Conservation (phyloP, 139 green algal genomes). For the Tetratostichococcus sp. region DNA sequence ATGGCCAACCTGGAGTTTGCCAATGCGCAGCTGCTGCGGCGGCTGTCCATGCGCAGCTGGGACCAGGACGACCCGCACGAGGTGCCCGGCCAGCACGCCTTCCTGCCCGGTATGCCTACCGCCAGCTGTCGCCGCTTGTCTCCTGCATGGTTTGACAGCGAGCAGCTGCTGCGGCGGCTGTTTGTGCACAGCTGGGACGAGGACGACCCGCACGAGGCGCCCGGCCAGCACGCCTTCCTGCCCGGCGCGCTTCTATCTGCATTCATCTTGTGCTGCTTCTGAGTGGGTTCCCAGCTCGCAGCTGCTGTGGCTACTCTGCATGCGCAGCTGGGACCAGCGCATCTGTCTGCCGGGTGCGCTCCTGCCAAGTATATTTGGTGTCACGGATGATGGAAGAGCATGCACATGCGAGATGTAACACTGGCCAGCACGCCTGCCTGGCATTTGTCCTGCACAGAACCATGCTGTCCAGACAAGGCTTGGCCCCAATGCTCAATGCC, state of each 20-base stretch:
- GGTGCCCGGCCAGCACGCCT: conserved; percentile 49
- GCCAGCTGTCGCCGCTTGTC: no score
- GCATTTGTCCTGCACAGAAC: no score
- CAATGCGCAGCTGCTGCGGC: conserved; percentile 64
- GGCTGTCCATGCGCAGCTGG: conserved; percentile 77
- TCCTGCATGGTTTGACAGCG: no score
- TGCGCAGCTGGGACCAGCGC: conserved; percentile 85
- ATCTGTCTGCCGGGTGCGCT: conserved; percentile 77
- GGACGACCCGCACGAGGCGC: conserved; percentile 82
- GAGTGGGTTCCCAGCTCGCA: no score
- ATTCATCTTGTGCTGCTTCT: no score
- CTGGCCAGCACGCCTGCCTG: conserved; percentile 51
- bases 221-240: conserved; percentile 49
- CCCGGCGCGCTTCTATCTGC: conserved; percentile 32
- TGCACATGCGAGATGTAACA: no score
- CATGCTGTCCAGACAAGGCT: no score
- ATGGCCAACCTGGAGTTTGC: conserved; percentile 97
- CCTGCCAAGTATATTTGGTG: no score
- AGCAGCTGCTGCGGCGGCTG: conserved; percentile 27
- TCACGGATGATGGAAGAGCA: no score
- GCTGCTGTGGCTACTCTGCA: conserved; percentile 20
- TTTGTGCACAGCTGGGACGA: conserved; percentile 75
- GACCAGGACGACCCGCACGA: conserved; percentile 92
- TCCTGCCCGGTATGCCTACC: conserved; percentile 38
- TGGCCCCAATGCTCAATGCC: no score